Percentiles rank a stretch among this genome's conserved stretches.
Evolutionary conservation across 2,329 filamentous ascomycete species (phyloP).

Genomic region (Hymenoscyphus salicellus): DNA sequence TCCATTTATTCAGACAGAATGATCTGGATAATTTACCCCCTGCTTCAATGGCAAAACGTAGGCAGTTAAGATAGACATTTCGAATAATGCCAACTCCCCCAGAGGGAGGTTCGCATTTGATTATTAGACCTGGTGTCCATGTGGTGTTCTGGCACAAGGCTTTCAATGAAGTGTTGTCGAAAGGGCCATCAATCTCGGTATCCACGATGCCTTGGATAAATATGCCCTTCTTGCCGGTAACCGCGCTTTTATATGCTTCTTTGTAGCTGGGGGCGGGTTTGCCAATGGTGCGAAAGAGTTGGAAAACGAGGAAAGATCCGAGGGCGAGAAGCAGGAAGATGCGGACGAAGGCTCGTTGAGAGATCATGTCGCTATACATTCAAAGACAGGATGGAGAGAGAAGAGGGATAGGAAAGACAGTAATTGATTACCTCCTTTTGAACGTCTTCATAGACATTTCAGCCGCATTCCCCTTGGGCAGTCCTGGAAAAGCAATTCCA

Average conservation of each 20-base stretch:
- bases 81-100: constrained; percentile 46
- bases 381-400: not conserved
- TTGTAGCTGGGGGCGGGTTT: not conserved
- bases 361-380: not conserved
- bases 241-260: not conserved
- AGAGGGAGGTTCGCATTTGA: constrained; percentile 43
- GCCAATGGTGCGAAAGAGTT: not conserved
- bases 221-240: not conserved
- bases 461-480: not conserved
- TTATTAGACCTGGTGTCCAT: constrained; percentile 43
- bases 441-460: not conserved
- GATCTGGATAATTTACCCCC: constrained; percentile 37
- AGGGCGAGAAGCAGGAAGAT: not conserved
- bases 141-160: constrained; percentile 37
- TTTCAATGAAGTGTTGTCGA: constrained; percentile 19
- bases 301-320: not conserved
- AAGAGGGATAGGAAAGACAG: not conserved
- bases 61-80: constrained; percentile 45
- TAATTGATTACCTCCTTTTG: not conserved
- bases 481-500: not conserved
- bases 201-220: constrained; percentile 5
- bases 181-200: constrained; percentile 26
- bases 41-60: constrained; percentile 47
- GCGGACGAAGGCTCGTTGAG: not conserved
- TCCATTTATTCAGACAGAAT: not conserved